Base-by-base conservation (phyloP, 148 eudicot genomes). In the Pharnaceum exiguum region DNA sequence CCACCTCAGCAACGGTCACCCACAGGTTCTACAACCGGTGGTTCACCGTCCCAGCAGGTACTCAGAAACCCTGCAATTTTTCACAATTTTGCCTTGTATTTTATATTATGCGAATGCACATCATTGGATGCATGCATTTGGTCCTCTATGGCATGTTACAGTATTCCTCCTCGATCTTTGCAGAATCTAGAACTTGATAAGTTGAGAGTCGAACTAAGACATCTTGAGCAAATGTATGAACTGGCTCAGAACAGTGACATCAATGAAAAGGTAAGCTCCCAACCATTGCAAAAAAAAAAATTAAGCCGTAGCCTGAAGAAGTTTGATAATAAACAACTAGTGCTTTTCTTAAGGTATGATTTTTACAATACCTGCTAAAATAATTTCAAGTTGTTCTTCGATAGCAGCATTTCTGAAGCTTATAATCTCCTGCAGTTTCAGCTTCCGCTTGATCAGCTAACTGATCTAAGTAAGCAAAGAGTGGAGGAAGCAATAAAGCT, bases 131-230 rank as follows among this genome's bases (percentile, higher is more conserved):
- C 15, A 9, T 43, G 18, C 46, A 1, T 16, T 18, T 21, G 49
- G 50, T 28, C 16, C 23, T 28, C n/a, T 24, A 19, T 6, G 33
- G 46, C 60, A n/a, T n/a, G n/a, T n/a, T n/a, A n/a, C n/a, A n/a
- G n/a, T 22, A 26, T 9, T 26, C n/a, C 54, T 63, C 42, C 60
- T 48, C 16, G 39, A 17, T 23, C 63, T 60, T 54, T 53, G 65
- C 60, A 74, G 55, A 57, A 58, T 43, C 68, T 73, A 57, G 98
- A 93, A 78, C 71, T 93, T 13, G 85, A 85, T 65, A 83, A 83
- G 77, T 66, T 93, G 54, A 81, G 82, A 67, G 69, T 75, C 57
- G 96, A 88, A 67, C 82, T 93, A 22, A 81, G 79, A 71, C 88
- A 79, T 59, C 38, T 76, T 25, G 74, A 77, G 51, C 84, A 79